Percentiles rank a stretch among this genome's conserved stretches.
Conservation (phyloP, 345 rosid species). For the Salix udensis region DNA sequence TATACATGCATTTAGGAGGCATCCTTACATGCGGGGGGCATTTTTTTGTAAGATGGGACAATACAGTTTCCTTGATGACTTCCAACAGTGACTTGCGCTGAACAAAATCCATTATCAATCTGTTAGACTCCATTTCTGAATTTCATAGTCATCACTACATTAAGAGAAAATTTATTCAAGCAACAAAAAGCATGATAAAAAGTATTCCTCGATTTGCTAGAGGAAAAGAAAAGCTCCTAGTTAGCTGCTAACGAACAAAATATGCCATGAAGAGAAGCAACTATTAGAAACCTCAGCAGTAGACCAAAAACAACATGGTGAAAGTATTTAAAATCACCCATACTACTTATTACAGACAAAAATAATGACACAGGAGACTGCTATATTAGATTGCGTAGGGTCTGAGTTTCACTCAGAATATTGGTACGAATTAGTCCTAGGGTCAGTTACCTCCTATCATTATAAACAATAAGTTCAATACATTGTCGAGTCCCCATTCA, state of each 20-base stretch:
- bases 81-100: constrained; percentile 75
- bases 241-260: neutral
- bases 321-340: neutral
- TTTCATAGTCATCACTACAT: neutral
- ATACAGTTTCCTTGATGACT: constrained; percentile 89
- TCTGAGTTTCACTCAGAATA: neutral
- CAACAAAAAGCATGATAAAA: neutral
- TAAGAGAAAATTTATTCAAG: neutral
- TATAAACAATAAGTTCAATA: neutral
- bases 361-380: too few relatives aligned
- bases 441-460: neutral
- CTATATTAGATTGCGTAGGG: neutral
- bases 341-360: neutral
- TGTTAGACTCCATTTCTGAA: constrained; percentile 11
- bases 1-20: neutral
- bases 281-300: neutral
- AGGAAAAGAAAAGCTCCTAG: neutral
- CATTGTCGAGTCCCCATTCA: neutral
- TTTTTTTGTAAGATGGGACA: constrained; percentile 76
- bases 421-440: neutral
- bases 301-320: too few relatives aligned
- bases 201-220: neutral
- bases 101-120: constrained; percentile 24
- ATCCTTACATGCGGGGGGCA: constrained; percentile 82
- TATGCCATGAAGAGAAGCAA: neutral